A percentile compares a stretch with the other conserved stretches of the same genome.
phyloP scores from a whole-genome alignment of 2,329 filamentous ascomycete species.

The Phaeosphaeriaceae sp. region DNA sequence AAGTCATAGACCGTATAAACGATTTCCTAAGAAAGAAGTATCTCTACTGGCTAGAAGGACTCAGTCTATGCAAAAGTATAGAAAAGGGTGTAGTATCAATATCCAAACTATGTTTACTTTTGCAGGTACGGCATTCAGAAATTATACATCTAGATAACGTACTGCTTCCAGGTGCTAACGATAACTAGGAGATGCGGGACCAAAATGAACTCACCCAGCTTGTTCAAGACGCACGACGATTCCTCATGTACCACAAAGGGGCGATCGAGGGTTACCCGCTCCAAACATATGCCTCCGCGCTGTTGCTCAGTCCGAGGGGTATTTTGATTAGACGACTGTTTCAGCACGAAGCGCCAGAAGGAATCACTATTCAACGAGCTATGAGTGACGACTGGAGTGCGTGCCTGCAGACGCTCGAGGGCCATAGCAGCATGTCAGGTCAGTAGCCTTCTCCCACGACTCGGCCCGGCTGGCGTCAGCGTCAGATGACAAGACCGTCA shows the following conservation, averaged over 20 bases:
- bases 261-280: conserved; percentile 27
- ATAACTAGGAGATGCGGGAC: too few species aligned
- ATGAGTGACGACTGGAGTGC: conserved; percentile 6
- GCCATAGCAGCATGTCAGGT: conserved; percentile 12
- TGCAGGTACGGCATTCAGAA: not conserved
- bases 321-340: conserved; percentile 20
- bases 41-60: conserved; percentile 15
- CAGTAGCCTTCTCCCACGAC: conserved; percentile 26
- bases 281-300: conserved; percentile 30
- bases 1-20: conserved; percentile 1
- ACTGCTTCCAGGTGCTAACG: not conserved
- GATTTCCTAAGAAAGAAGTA: conserved; percentile 11
- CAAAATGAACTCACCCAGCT: conserved; percentile 4
- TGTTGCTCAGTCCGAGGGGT: conserved; percentile 24
- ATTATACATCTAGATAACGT: not conserved
- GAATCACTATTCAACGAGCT: conserved; percentile 13
- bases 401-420: conserved; percentile 19
- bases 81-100: conserved; percentile 10
- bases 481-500: conserved; percentile 5
- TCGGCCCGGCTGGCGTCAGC: not conserved
- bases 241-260: conserved; percentile 29
- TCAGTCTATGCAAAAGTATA: conserved; percentile 12
- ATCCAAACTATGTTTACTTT: conserved; percentile 3
- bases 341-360: conserved; percentile 21
- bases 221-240: conserved; percentile 22